A percentile compares a stretch with the other conserved stretches of the same genome.
Evolutionary conservation across 192 early-diverging fungal genomes (phyloP).

Genomic region (Cetraspora pellucida): DNA sequence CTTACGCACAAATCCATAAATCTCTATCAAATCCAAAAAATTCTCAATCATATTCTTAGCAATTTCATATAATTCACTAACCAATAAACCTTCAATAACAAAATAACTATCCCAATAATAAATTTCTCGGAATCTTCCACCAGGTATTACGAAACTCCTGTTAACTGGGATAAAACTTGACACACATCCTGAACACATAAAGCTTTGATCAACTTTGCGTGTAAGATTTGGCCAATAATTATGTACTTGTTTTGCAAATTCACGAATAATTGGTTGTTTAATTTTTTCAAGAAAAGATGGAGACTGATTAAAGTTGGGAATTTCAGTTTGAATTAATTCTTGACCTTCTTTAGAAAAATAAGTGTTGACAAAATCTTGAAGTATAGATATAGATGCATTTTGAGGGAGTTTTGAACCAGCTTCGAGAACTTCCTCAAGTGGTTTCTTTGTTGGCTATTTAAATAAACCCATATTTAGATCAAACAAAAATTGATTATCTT

Average conservation of each 20-base stretch:
- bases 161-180: slow-evolving; percentile 58
- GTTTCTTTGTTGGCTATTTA: slow-evolving; percentile 58
- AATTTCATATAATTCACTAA: slow-evolving; percentile 53
- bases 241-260: slow-evolving; percentile 53
- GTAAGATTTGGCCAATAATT: slow-evolving; percentile 64
- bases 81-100: slow-evolving; percentile 64
- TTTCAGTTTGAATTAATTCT: slow-evolving; percentile 49
- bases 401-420: slow-evolving; percentile 54
- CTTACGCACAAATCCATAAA: slow-evolving; percentile 70
- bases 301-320: slow-evolving; percentile 41
- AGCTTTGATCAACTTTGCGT: slow-evolving; percentile 52
- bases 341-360: slow-evolving; percentile 60
- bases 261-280: slow-evolving; percentile 47
- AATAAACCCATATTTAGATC: slow-evolving; percentile 9
- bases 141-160: slow-evolving; percentile 70
- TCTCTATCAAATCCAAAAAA: slow-evolving; percentile 60
- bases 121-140: slow-evolving; percentile 71
- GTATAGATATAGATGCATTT: slow-evolving; percentile 37
- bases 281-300: slow-evolving; percentile 54
- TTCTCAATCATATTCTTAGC: slow-evolving; percentile 60
- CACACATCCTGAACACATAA: slow-evolving; percentile 58
- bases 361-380: slow-evolving; percentile 54
- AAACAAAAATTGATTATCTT: neutral
- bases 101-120: slow-evolving; percentile 82
- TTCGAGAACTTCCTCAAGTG: slow-evolving; percentile 51